Conservation (phyloP, 2,329 filamentous ascomycete genomes). For the Beauveria sp. region DNA sequence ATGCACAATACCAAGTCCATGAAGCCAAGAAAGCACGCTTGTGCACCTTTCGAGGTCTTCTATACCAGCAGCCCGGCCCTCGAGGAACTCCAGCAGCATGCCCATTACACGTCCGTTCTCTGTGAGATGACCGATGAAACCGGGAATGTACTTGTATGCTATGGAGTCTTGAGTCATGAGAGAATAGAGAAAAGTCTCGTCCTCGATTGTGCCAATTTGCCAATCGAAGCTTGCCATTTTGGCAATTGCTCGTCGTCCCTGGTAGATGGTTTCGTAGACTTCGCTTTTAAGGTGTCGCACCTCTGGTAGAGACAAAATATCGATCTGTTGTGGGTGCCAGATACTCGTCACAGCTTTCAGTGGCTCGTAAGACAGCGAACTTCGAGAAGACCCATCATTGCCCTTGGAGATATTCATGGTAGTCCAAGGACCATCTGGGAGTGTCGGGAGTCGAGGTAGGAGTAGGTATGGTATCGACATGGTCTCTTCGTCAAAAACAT, state of each 20-base stretch:
- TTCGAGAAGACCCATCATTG: too few species aligned
- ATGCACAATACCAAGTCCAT: slow-evolving; percentile 24
- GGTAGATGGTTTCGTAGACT: too few species aligned
- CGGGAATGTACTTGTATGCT: slow-evolving; percentile 20
- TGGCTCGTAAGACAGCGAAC: too few species aligned
- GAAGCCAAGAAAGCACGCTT: slow-evolving; percentile 20
- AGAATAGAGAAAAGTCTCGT: slow-evolving; percentile 18
- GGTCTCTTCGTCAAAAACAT: too few species aligned
- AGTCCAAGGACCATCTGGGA: too few species aligned
- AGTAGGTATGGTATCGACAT: too few species aligned
- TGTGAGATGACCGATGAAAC: slow-evolving; percentile 28
- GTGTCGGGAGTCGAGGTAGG: too few species aligned
- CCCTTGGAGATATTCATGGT: too few species aligned
- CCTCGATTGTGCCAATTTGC: slow-evolving; percentile 23
- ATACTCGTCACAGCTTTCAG: too few species aligned
- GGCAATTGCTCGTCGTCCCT: slow-evolving; percentile 2
- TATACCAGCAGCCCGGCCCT: slow-evolving; percentile 22
- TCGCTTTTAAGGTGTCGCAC: too few species aligned
- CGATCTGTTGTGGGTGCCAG: too few species aligned
- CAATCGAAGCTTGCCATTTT: slow-evolving; percentile 26
- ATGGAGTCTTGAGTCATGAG: not conserved
- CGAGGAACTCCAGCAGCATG: slow-evolving; percentile 27
- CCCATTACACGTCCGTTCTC: slow-evolving; percentile 28
- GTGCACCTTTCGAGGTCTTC: slow-evolving; percentile 23
- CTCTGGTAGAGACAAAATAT: too few species aligned